Base-by-base conservation (phyloP, 78 protist species). In the Parvularia atlantis region DNA sequence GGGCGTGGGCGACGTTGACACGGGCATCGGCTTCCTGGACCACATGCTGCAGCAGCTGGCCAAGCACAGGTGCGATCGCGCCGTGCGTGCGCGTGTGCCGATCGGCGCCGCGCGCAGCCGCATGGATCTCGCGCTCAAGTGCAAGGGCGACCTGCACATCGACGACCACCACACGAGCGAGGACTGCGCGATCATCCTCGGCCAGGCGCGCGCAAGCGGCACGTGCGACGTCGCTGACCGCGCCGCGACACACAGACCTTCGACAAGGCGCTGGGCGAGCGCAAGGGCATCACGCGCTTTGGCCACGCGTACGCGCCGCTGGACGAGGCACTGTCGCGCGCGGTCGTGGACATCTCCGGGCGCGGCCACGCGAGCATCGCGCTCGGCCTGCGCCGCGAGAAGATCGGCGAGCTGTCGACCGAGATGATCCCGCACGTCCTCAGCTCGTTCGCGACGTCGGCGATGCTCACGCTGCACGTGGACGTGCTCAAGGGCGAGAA, bases 101-200 rank as follows among this genome's bases (percentile, higher is more conserved):
- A 20, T 2, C 22, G 19, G n/a, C 19, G 19, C 19, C 4, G 6
- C 9, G 11, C 2, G 33, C 30, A 52, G 16, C 4, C 58, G 19
- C 31, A 57, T 7, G 56, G 2, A 17, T 6, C 13, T 65, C 30
- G 26, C 16, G 1, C 53, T 36, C 46, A 2, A 1, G 3, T 73
- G 80, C 62, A 57, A 80, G 36, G 91, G 91, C 5, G 91, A 86
- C 59, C 67, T 80, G 31, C 78, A 76, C 70, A 43, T 86, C 40
- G 86, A 81, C 70, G 91, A 86, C 66, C 91, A 86, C 63, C 91
- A 86, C 84, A 77, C 91, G 1, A 72, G 28, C 6, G 91, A 86
- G 46, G 91, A 86, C 48, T 74, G 81, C 63, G 91, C 81, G 26
- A 35, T 86, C 9, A 81, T 75, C 0, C 70, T 86, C 33, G 91